These are phyloP conservation scores for Cinchona pubescens DNA, from an alignment of 257 asterid genomes.

Conservation along the genomic window DNA sequence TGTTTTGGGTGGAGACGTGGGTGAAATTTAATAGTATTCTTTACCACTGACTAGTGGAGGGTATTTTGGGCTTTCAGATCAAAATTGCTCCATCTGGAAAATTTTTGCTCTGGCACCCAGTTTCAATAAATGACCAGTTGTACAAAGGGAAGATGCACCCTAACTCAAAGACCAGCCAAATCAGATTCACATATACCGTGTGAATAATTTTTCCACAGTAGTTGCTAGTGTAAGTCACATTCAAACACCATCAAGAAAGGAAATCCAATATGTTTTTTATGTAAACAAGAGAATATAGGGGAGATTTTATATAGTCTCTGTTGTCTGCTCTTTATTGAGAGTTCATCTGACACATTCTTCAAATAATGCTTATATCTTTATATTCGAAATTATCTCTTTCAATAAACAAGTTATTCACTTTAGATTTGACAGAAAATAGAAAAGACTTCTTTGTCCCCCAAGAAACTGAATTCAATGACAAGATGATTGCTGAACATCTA, in stretches of 20 bases:
- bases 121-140: no score
- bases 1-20: no score
- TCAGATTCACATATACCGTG: background rate
- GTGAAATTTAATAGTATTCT: no score
- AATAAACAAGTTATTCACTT: background rate
- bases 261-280: background rate
- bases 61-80: no score
- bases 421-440: background rate
- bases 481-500: background rate
- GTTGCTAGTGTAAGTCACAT: background rate
- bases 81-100: no score
- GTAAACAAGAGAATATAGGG: background rate
- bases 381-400: background rate
- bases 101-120: no score
- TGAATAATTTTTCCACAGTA: background rate
- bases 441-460: no score
- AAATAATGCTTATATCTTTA: background rate
- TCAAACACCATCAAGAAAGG: background rate
- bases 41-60: no score
- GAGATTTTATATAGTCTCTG: background rate
- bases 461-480: background rate
- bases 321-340: background rate
- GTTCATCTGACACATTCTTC: background rate
- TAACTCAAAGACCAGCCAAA: background rate
- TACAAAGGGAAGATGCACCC: background rate